A percentile compares a stretch with the other conserved stretches of the same genome.
Conservation (phyloP, 164 flowering plant genomes). For the Stephania yunnanensis region DNA sequence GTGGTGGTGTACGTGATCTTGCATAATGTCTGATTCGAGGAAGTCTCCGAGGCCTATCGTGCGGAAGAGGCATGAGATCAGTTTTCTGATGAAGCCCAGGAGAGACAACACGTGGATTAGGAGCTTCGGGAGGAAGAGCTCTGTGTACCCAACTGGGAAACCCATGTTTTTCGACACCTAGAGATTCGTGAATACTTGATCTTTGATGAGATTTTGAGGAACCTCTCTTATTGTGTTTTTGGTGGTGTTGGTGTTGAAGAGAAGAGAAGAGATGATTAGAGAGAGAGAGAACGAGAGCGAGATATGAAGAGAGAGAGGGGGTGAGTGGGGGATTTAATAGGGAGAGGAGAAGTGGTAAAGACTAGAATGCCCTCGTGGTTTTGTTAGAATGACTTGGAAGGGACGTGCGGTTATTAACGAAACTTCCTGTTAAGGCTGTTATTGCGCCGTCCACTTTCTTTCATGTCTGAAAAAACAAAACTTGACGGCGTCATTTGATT, state of each 20-base stretch:
- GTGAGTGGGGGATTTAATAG: background rate
- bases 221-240: background rate
- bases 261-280: background rate
- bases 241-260: background rate
- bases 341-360: slow-evolving; percentile 2
- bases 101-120: slow-evolving; percentile 51
- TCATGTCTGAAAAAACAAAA: background rate
- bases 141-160: slow-evolving; percentile 81
- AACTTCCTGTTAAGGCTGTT: background rate
- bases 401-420: slow-evolving; percentile 8
- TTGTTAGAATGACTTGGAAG: slow-evolving; percentile 12
- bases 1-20: slow-evolving; percentile 2
- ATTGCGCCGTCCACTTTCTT: background rate
- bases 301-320: background rate
- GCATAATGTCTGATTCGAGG: slow-evolving; percentile 44
- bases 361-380: slow-evolving; percentile 12
- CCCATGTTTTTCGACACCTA: slow-evolving; percentile 44
- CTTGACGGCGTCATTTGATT: background rate
- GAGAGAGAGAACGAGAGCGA: background rate
- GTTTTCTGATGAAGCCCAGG: slow-evolving; percentile 42
- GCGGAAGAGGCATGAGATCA: slow-evolving; percentile 40
- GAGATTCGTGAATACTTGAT: background rate
- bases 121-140: slow-evolving; percentile 61
- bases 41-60: slow-evolving; percentile 56
- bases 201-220: background rate